Base-by-base conservation (phyloP, 495 filamentous ascomycete genomes). In the Penicillium canescens region DNA sequence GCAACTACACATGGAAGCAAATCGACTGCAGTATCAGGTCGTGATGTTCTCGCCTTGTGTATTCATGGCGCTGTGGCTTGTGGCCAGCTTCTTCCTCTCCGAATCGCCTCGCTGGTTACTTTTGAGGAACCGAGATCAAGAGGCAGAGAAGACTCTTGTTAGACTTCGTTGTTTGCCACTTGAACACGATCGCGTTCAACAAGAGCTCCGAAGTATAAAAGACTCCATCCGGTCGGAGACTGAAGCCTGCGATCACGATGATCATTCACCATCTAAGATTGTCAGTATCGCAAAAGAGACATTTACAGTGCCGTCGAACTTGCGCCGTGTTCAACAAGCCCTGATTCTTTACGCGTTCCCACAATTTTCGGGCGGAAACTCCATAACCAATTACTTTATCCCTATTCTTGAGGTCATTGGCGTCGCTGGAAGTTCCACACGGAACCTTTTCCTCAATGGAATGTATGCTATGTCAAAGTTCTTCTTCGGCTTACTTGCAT, bases 51-150 rank as follows among this genome's bases (percentile, higher is more conserved):
- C 50, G 0, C 53, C 54, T 0, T 45, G 33, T 31, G 54, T 63
- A 7, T 57, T 60, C 18, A 39, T 63, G 40, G 16, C 34, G 11
- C 26, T 63, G 0, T 48, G 39, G 21, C 44, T 63, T 14, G 14
- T 46, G 0, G 54, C 45, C 9, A 63, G 57, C 20, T 63, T 63
- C 36, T 60, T 55, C 26, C 10, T 63, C 16, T 23, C 37, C 8
- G 80, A 86, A 38, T 72, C 68, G 0, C 72, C 72, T 5, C 58
- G 72, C 8, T 72, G 60, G 62, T 49, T 72, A n/a, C 34, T 65
- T 13, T 35, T 64, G 45, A 28, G 47, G 9, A 52, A 53, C 16
- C 55, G 66, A 3, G 36, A 67, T 13, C 62, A 66, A 13, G 61
- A 72, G 39, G 70, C 70, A 4, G 43, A 64, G 1, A 23, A 55